Evolutionary conservation across 257 asterid species (phyloP).

Genomic region (Anisodus acutangulus): DNA sequence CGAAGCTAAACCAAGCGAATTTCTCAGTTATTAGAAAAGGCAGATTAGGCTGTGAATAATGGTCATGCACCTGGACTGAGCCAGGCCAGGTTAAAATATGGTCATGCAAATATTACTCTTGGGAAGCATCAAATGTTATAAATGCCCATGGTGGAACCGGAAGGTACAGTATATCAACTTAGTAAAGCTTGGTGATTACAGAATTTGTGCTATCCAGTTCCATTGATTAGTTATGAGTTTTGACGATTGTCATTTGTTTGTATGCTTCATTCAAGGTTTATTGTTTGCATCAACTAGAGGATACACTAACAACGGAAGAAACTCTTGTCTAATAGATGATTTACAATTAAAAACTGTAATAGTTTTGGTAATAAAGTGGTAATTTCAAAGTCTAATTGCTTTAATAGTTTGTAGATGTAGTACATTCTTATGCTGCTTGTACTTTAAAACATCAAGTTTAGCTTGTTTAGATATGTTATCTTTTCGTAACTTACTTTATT

Average conservation of each 20-base stretch:
- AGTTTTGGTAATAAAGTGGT: neutral
- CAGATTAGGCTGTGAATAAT: neutral
- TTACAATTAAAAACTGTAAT: neutral
- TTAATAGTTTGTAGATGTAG: neutral
- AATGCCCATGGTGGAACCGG: neutral
- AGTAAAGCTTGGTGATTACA: neutral
- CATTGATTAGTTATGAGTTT: neutral
- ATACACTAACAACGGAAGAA: neutral
- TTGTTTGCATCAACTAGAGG: neutral
- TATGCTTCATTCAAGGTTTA: neutral
- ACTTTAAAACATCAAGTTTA: neutral
- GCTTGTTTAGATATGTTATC: neutral
- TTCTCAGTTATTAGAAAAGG: neutral
- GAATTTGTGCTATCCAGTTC: neutral
- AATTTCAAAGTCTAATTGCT: neutral
- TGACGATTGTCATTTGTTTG: neutral
- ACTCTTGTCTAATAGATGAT: neutral
- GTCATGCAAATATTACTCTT: neutral
- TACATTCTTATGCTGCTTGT: neutral
- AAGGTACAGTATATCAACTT: neutral
- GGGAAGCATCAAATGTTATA: neutral
- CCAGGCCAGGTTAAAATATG: neutral
- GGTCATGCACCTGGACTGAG: neutral
- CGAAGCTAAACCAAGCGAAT: neutral
- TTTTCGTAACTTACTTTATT: too few relatives aligned